Conservation (phyloP, 768 basidiomycete genomes). For the Lepiota venenata region DNA sequence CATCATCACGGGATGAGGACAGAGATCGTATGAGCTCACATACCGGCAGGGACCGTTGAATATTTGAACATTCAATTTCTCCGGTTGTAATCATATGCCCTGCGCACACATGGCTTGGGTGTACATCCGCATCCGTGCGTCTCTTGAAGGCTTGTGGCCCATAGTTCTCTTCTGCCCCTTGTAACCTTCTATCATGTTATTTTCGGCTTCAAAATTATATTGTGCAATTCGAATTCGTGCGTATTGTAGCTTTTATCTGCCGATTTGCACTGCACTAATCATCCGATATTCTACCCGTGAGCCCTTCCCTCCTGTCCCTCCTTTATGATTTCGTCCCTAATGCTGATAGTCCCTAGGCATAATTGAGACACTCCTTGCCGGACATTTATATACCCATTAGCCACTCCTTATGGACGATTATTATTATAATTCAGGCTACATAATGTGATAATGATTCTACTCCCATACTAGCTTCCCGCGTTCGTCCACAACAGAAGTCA, state of each 20-base stretch:
- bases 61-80: constrained; percentile 4
- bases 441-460: constrained; percentile 21
- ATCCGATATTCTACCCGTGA: constrained; percentile 20
- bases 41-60: constrained; percentile 20
- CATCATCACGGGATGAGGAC: constrained; percentile 31
- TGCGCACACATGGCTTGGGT: constrained; percentile 13
- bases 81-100: constrained; percentile 16
- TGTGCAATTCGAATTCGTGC: constrained; percentile 8
- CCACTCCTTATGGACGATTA: constrained; percentile 11
- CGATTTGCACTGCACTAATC: constrained; percentile 14
- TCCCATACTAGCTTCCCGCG: constrained; percentile 61
- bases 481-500: constrained; percentile 57
- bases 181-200: constrained; percentile 6
- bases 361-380: constrained; percentile 5
- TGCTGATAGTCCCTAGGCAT: background rate
- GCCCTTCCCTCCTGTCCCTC: background rate
- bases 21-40: constrained; percentile 26
- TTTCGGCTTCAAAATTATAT: constrained; percentile 11
- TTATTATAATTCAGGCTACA: constrained; percentile 9
- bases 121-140: background rate
- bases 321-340: background rate
- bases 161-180: constrained; percentile 4
- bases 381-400: constrained; percentile 9
- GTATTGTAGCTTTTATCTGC: constrained; percentile 10
- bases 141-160: background rate